Conservation (phyloP, 805 yeast genomes). For the Komagataella mondaviorum region DNA sequence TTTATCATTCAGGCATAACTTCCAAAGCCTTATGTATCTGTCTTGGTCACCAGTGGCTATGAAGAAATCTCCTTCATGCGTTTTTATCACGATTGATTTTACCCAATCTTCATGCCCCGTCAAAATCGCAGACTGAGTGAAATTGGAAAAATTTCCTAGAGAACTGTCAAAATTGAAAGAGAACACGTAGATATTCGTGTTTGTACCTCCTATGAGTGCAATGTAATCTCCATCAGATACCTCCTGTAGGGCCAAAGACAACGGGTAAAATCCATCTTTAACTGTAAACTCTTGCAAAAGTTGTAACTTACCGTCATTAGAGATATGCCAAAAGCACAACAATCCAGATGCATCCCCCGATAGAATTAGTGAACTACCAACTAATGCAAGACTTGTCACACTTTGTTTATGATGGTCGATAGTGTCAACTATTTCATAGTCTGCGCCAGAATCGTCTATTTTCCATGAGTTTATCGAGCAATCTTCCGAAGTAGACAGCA, state of each 20-base stretch:
- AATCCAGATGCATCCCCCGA: conserved; percentile 57
- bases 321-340: conserved; percentile 36
- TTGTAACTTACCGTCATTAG: conserved; percentile 9
- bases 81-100: conserved; percentile 49
- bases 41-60: conserved; percentile 92
- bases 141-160: conserved; percentile 5
- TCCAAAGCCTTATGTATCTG: conserved; percentile 84
- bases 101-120: conserved; percentile 98
- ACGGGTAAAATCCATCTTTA: conserved; percentile 35
- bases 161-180: conserved; percentile 20
- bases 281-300: conserved; percentile 20
- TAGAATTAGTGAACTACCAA: conserved; percentile 22
- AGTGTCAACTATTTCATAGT: conserved; percentile 12
- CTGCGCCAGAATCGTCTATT: background rate
- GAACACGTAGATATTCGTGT: conserved; percentile 37
- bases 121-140: conserved; percentile 35
- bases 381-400: conserved; percentile 38
- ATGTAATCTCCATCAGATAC: conserved; percentile 23
- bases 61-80: conserved; percentile 35
- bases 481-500: conserved; percentile 63
- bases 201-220: conserved; percentile 67
- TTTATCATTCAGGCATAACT: conserved; percentile 40
- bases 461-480: conserved; percentile 49
- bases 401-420: conserved; percentile 31
- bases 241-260: conserved; percentile 21